Evolutionary conservation across 345 rosid species (phyloP), one percentile per base, ranked within the genome.

Genomic region (Microthlaspi erraticum): DNA sequence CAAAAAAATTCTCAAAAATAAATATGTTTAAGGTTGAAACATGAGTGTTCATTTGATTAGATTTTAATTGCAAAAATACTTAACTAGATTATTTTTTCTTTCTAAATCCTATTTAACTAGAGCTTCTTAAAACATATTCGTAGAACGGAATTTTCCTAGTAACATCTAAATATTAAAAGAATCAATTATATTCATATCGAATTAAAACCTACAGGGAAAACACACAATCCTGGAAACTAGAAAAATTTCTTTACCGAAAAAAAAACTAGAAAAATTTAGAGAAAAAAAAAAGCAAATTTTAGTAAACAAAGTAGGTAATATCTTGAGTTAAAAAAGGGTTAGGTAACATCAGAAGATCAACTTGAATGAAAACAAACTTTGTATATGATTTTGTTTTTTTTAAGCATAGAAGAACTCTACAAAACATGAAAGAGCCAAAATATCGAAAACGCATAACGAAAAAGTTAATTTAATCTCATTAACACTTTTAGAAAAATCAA

Each of bases 341-440:
- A 14, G 3, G 59, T 26, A 8, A 54, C 8, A 55, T 14, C 26
- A 9, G 41, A 55, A 9, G 41, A 33, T 75, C 64, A 53, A 37
- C 16, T 54, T 63, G 59, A 69, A 39, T 11, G 8, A 18, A 65
- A 56, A 69, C 6, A 39, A 68, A 18, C 20, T 13, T 68, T 54
- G 10, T 4, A 23, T 54, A 12, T 57, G 57, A 36, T 60, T 61
- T 75, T 68, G 37, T 46, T 61, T 64, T 46, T 68, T 26, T n/a
- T n/a, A n/a, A 69, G 74, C 53, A 68, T 10, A 69, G 45, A 39
- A 63, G 31, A 68, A 61, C 59, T 68, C 70, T 51, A 38, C 60
- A 57, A 76, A 67, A 48, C 62, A 70, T 48, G 48, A 61, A 75
- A 34, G 32, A 61, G 66, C 54, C 46, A 76, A 60, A 61, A 45